These are phyloP conservation scores for Gloeophyllum trabeum DNA, from an alignment of 768 basidiomycete genomes.

Conservation along the genomic window DNA sequence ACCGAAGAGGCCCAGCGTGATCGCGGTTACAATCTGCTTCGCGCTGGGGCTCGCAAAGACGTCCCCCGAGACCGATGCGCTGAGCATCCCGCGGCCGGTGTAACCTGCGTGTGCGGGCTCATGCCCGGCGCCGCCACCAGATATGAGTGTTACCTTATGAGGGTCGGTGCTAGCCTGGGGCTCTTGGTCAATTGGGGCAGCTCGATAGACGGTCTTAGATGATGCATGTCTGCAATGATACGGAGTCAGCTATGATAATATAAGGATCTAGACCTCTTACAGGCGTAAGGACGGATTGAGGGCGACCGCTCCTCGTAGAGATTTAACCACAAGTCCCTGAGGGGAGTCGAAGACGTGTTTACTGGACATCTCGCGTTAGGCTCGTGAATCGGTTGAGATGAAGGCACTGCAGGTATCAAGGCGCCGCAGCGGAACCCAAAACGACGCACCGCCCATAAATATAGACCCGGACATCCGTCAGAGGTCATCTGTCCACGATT, in stretches of 20 bases:
- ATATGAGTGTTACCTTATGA: constrained; percentile 32
- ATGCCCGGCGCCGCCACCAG: constrained; percentile 45
- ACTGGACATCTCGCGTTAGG: too few species aligned
- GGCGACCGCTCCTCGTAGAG: constrained; percentile 28
- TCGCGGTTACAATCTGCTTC: constrained; percentile 39
- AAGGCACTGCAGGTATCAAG: too few species aligned
- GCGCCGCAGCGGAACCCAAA: too few species aligned
- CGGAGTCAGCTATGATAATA: neutral
- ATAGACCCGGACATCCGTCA: too few species aligned
- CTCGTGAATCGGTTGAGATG: too few species aligned
- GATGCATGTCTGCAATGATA: constrained; percentile 18
- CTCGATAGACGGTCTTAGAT: constrained; percentile 23
- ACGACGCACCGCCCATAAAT: too few species aligned
- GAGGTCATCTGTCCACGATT: too few species aligned
- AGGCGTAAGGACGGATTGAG: constrained; percentile 27
- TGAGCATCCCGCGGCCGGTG: constrained; percentile 44
- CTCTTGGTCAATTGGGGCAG: constrained; percentile 6
- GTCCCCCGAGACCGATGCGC: constrained; percentile 47
- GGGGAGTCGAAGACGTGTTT: constrained; percentile 31
- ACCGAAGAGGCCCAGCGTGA: constrained; percentile 32
- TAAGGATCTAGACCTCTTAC: constrained; percentile 16
- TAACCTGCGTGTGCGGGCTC: constrained; percentile 51
- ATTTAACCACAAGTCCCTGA: constrained; percentile 30
- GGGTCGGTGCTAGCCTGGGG: constrained; percentile 17
- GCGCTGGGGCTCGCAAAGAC: constrained; percentile 54